A percentile compares a stretch with the other conserved stretches of the same genome.
Evolutionary conservation across 345 rosid species (phyloP).

Genomic region (Pistacia integerrima): DNA sequence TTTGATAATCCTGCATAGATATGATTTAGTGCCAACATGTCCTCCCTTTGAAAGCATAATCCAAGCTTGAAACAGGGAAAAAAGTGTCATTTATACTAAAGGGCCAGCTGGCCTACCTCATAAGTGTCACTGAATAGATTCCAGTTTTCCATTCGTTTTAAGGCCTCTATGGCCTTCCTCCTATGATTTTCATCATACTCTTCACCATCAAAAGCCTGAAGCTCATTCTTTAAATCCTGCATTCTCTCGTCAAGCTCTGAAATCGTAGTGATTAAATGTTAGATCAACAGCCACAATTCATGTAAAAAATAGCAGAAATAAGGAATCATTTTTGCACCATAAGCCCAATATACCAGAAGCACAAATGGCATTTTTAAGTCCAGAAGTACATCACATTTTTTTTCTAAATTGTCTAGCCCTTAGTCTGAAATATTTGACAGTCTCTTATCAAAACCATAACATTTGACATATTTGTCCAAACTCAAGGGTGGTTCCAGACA

Average conservation of each 20-base stretch:
- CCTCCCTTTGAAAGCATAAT: slow-evolving; percentile 17
- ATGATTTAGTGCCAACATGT: slow-evolving; percentile 7
- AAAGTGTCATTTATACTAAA: not conserved
- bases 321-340: not conserved
- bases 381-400: too few relatives aligned
- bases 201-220: slow-evolving; percentile 88
- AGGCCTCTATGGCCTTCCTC: slow-evolving; percentile 80
- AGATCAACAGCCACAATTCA: slow-evolving; percentile 3
- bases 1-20: slow-evolving; percentile 71
- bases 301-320: slow-evolving; percentile 2
- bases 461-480: too few relatives aligned
- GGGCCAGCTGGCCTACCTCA: slow-evolving; percentile 55
- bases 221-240: slow-evolving; percentile 90
- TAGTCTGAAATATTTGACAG: too few relatives aligned
- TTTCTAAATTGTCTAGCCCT: not conserved
- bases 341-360: not conserved
- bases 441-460: not conserved
- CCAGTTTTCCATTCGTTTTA: slow-evolving; percentile 93
- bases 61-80: slow-evolving; percentile 9
- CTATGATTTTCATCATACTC: slow-evolving; percentile 81
- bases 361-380: not conserved
- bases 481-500: too few relatives aligned
- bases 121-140: slow-evolving; percentile 81
- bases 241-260: slow-evolving; percentile 98
- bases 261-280: slow-evolving; percentile 16